Conservation (phyloP, 139 green algal species). For the Chlorella ohadii region DNA sequence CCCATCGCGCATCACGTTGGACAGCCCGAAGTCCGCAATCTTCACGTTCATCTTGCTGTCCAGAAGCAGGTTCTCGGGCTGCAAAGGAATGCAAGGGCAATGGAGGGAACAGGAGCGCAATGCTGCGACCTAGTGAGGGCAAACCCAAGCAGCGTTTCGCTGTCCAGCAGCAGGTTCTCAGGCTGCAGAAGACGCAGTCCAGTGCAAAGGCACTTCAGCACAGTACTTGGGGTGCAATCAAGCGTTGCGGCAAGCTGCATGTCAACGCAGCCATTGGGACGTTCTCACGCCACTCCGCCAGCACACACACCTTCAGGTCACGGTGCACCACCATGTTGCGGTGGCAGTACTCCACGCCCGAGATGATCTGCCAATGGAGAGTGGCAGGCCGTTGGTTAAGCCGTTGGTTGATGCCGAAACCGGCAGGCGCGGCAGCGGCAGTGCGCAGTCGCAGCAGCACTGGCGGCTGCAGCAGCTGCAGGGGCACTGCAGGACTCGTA, state of each 20-base stretch:
- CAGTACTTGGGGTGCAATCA: neutral
- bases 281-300: too few relatives aligned
- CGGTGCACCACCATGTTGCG: constrained; percentile 95
- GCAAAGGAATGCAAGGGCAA: too few relatives aligned
- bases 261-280: too few relatives aligned
- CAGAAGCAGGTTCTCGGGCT: constrained; percentile 99
- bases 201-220: neutral
- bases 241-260: too few relatives aligned
- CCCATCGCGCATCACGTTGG: constrained; percentile 98
- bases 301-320: constrained; percentile 54
- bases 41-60: constrained; percentile 92
- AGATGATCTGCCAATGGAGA: constrained; percentile 84
- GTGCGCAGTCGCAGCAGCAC: too few relatives aligned
- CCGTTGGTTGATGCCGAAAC: too few relatives aligned
- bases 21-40: constrained; percentile 97
- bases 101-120: neutral
- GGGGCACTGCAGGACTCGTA: too few relatives aligned
- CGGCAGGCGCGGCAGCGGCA: too few relatives aligned
- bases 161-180: neutral
- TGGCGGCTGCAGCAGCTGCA: too few relatives aligned
- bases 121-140: too few relatives aligned
- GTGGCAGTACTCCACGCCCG: constrained; percentile 98
- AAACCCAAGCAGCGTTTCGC: neutral
- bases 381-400: too few relatives aligned
- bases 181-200: too few relatives aligned